Evolutionary conservation across 2,329 filamentous ascomycete species (phyloP), one percentile per base, ranked within the genome.

Genomic region (Fusarium mexicanum): DNA sequence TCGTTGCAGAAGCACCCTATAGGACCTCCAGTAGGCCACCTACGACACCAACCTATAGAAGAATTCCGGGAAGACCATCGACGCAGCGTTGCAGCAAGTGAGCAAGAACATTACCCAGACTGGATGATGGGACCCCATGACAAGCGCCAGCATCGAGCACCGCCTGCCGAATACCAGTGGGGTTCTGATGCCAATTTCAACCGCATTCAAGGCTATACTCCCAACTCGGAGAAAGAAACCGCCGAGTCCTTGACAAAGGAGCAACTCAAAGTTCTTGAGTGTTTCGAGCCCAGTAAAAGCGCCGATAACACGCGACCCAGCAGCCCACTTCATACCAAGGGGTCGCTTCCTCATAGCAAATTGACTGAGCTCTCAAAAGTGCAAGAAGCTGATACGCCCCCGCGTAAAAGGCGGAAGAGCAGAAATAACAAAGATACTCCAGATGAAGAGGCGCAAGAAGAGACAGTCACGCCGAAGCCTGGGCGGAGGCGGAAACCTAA

Each of bases 131-230:
- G 81, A 17, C 72, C 77, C 14, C 80, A 79, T 29, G 75, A 79
- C 20, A 77, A 76, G 48, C 65, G 71, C 20, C 59, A 77, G 60
- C 71, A 81, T 68, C 81, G 81, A 67, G 81, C 81, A 77, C 81
- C 81, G 41, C 82, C 81, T 65, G 68, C 85, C 77, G 85, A 88
- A 60, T 85, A 92, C 50, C 88, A 89, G 70, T 94, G 90, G 88
- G 92, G 92, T 16, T 92, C 92, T 2, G 92, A 94, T 80, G 80
- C 86, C n/a, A 89, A 85, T 65, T 94, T 94, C 79, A 86, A 84
- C 69, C 81, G 83, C 29, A 80, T 86, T 11, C 88, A 89, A 75
- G 87, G 86, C n/a, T 94, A 91, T 76, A 83, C 89, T 12, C 88
- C 91, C 2, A 84, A 85, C 16, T 85, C 87, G 12, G 83, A 86